These are phyloP conservation scores for Coelastrella sp. DNA, from an alignment of 139 green algal genomes.

Conservation along the genomic window DNA sequence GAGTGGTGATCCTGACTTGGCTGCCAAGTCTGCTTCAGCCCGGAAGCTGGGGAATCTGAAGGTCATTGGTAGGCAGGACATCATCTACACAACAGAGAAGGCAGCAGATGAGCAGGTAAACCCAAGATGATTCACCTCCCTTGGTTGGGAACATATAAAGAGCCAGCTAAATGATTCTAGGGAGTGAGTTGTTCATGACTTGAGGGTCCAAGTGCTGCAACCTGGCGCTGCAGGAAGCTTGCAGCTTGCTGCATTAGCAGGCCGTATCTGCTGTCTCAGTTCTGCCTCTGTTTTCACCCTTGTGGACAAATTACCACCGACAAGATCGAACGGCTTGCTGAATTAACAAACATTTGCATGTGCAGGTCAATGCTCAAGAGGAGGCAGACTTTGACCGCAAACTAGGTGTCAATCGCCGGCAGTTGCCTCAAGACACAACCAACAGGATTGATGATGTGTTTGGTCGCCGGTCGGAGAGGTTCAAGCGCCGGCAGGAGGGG, in stretches of 20 bases:
- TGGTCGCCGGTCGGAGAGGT: slow-evolving; percentile 14
- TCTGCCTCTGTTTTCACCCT: neutral
- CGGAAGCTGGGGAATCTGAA: slow-evolving; percentile 34
- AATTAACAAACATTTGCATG: neutral
- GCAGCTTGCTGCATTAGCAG: too few species aligned
- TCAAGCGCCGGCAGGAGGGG: neutral
- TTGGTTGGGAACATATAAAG: neutral
- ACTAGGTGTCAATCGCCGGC: neutral
- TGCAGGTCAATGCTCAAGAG: slow-evolving; percentile 24
- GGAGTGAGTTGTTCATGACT: neutral
- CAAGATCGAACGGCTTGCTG: too few species aligned
- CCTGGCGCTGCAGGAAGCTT: too few species aligned
- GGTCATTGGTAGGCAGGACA: slow-evolving; percentile 44
- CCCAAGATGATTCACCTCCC: neutral
- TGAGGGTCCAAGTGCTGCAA: neutral
- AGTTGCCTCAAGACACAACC: neutral
- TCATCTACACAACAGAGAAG: slow-evolving; percentile 54
- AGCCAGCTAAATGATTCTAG: neutral
- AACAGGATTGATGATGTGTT: slow-evolving; percentile 43
- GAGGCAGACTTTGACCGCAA: slow-evolving; percentile 46
- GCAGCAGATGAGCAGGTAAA: slow-evolving; percentile 38
- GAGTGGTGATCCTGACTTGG: slow-evolving; percentile 8
- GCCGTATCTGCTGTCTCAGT: too few species aligned
- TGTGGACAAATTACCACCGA: neutral
- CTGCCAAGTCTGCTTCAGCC: slow-evolving; percentile 39